Evolutionary conservation across 331 rosid genomes (phyloP).

Genomic region (Malus hybrid): DNA sequence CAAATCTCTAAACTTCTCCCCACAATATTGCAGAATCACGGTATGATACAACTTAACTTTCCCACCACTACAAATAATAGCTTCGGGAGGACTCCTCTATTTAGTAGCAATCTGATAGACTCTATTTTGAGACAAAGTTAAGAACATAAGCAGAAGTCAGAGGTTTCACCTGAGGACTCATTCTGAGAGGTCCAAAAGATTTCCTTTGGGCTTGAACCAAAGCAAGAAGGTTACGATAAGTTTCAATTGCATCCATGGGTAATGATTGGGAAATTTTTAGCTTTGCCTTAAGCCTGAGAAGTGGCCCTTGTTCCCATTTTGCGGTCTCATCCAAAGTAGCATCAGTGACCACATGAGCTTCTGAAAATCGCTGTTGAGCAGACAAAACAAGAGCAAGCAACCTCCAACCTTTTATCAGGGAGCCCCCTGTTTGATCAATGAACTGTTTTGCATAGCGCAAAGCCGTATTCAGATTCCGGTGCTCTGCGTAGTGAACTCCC

Average conservation of each 20-base stretch:
- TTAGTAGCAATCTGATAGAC: not conserved
- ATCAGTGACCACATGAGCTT: slow-evolving; percentile 89
- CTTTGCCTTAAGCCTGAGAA: slow-evolving; percentile 86
- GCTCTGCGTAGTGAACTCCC: slow-evolving; percentile 73
- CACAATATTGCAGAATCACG: not conserved
- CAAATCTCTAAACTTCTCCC: not conserved
- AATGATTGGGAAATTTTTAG: slow-evolving; percentile 63
- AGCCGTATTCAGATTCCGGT: slow-evolving; percentile 72
- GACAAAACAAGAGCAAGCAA: slow-evolving; percentile 85
- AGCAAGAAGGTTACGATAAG: slow-evolving; percentile 85
- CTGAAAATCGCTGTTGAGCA: slow-evolving; percentile 74
- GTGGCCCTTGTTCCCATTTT: slow-evolving; percentile 94
- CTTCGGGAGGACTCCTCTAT: not conserved
- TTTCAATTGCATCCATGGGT: slow-evolving; percentile 89
- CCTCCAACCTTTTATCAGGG: slow-evolving; percentile 75
- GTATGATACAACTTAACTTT: not conserved
- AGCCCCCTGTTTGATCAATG: slow-evolving; percentile 85
- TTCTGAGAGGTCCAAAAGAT: slow-evolving; percentile 60
- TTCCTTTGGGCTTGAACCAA: slow-evolving; percentile 93
- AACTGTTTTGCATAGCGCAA: slow-evolving; percentile 59
- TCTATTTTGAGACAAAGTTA: not conserved
- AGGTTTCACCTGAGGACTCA: slow-evolving; percentile 46
- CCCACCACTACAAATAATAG: not conserved
- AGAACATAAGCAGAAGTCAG: slow-evolving; percentile 13
- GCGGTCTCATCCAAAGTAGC: slow-evolving; percentile 92